These are phyloP conservation scores for Musa schizocarpa DNA, from an alignment of 176 grass and related monocot genomes.

Conservation along the genomic window DNA sequence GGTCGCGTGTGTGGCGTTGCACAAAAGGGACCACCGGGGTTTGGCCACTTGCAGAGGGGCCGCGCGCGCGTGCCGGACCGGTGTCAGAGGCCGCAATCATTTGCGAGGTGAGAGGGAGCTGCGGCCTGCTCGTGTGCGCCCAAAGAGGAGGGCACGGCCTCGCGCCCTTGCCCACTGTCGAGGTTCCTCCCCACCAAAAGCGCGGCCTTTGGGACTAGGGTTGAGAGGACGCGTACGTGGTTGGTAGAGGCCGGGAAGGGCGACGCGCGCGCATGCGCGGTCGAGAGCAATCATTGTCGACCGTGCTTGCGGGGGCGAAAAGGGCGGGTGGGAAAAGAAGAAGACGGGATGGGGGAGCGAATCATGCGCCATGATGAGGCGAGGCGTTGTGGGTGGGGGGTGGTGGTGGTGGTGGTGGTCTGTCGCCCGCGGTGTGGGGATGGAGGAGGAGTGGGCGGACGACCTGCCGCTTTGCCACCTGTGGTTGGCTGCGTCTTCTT, in stretches of 20 bases:
- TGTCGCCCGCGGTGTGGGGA: neutral
- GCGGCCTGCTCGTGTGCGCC: neutral
- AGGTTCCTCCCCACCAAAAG: neutral
- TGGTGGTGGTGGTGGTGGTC: neutral
- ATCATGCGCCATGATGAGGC: neutral
- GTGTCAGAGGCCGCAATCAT: slow-evolving; percentile 20
- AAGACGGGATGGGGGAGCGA: too few species aligned
- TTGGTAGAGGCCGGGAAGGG: neutral
- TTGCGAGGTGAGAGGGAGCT: neutral
- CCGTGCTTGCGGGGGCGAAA: neutral
- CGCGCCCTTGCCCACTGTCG: too few species aligned
- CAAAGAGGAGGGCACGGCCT: neutral
- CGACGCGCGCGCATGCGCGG: slow-evolving; percentile 1
- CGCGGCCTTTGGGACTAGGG: too few species aligned
- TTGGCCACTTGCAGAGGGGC: slow-evolving; percentile 6
- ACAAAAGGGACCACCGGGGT: neutral
- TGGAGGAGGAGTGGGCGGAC: too few species aligned
- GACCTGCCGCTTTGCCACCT: too few species aligned
- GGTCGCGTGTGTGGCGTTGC: too few species aligned
- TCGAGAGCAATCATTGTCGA: slow-evolving; percentile 8
- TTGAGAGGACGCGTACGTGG: neutral
- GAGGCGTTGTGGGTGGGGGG: neutral
- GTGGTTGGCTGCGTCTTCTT: neutral
- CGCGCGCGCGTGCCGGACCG: slow-evolving; percentile 15
- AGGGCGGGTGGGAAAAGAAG: neutral